Base-by-base conservation (phyloP, 2,329 filamentous ascomycete species). In the Rhytidhysteron rufulum region DNA sequence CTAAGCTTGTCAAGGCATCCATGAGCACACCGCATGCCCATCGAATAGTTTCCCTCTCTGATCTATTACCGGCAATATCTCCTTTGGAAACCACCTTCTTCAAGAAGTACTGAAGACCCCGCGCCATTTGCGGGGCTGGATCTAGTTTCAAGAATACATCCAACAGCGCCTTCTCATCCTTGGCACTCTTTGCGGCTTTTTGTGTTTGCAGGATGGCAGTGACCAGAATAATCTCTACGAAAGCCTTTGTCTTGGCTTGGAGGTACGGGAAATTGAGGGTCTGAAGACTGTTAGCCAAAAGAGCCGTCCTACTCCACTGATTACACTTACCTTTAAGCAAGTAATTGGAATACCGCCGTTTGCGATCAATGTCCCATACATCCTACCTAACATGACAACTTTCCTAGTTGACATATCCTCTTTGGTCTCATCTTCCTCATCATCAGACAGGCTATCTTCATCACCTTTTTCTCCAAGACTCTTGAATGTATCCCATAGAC, bases 401-500 rank as follows among this genome's bases (percentile, higher is more conserved):
- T 78, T 75, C 47, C 77, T 72, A 44, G 77, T 73, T 17, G 70
- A 69, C 39, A 82, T 57, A 8, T 65, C 62, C 16, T 70, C 68
- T 11, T 67, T 66, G 1, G 67, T 64, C 1, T 81, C 79, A 15
- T 74, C 73, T 1, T 73, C 71, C 4, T 77, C 77, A 10, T 73
- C 72, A 6, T 71, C 69, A 18, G 75, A 72, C 2, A 80, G 78
- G 5, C 82, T 79, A 3, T 74, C 72, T 13, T 76, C 77, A 32
- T 86, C 84, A 25, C 86, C 78, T 2, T 72, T 79, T 64, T 95
- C 90, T n/a, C 89, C 91, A 66, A 96, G 79, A 25, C 81, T 77
- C 54, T 85, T 83, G 66, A 96, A 94, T 8, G 91, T 73, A 52
- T 86, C 88, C 83, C 90, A 95, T 1, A 97, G 71, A 6, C 84